phyloP scores from a whole-genome alignment of 148 eudicot species.

The Dianthus caryophyllus region DNA sequence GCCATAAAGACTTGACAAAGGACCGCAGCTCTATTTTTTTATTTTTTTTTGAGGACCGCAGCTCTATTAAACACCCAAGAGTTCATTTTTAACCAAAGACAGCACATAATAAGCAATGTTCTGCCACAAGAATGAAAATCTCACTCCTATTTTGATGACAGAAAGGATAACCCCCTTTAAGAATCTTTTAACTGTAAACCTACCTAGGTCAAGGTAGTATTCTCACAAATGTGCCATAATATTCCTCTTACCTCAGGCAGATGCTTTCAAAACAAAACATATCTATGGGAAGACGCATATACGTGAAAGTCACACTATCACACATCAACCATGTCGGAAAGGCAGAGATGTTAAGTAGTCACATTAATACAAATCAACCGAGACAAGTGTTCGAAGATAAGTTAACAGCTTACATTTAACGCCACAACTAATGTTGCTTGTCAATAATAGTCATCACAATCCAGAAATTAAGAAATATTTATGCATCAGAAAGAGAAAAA shows the following conservation, averaged over 20 bases:
- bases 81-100: background rate
- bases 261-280: background rate
- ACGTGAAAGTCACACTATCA: too few species aligned
- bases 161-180: background rate
- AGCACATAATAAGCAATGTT: background rate
- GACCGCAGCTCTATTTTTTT: too few species aligned
- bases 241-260: background rate
- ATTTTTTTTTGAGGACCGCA: too few species aligned
- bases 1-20: background rate
- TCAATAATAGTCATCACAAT: background rate
- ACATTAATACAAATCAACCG: too few species aligned
- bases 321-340: background rate
- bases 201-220: background rate
- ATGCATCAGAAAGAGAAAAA: conserved; percentile 1
- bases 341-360: background rate
- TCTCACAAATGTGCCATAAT: too few species aligned
- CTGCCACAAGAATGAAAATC: background rate
- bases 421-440: conserved; percentile 1
- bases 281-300: too few species aligned
- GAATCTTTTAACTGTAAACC: background rate
- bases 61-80: background rate
- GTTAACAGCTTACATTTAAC: background rate
- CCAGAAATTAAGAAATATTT: background rate
- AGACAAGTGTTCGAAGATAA: too few species aligned
- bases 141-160: background rate